Percentiles rank a stretch among this genome's conserved stretches.
phyloP scores from a whole-genome alignment of 1,284 basidiomycete species.

The Pulchroboletus neoregius region DNA sequence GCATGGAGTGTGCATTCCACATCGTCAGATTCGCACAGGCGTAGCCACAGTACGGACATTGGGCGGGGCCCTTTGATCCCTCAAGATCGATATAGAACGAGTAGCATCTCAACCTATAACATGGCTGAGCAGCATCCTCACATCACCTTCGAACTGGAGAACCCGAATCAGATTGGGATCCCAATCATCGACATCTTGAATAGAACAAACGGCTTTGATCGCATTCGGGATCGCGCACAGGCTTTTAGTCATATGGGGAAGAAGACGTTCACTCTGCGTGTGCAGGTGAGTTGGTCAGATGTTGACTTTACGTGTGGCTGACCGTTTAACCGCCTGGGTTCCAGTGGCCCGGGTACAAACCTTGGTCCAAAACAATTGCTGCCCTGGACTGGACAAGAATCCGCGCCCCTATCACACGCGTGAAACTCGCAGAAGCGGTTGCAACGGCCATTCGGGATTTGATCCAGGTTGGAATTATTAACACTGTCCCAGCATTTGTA shows the following conservation, averaged over 20 bases:
- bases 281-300: constrained; percentile 17
- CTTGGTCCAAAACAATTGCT: constrained; percentile 30
- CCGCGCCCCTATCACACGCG: constrained; percentile 32
- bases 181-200: constrained; percentile 22
- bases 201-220: constrained; percentile 9
- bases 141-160: constrained; percentile 24
- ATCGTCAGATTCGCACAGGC: constrained; percentile 6
- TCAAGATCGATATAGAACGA: constrained; percentile 22
- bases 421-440: constrained; percentile 40
- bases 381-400: constrained; percentile 30
- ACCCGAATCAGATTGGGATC: constrained; percentile 20
- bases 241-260: constrained; percentile 24
- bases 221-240: constrained; percentile 13
- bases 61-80: constrained; percentile 24
- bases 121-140: neutral
- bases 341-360: constrained; percentile 34
- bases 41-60: neutral
- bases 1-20: constrained; percentile 11
- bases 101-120: constrained; percentile 9
- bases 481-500: neutral
- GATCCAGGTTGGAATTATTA: constrained; percentile 29
- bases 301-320: neutral
- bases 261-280: constrained; percentile 30
- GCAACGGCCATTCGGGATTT: constrained; percentile 39
- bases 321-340: neutral